Evolutionary conservation across 2,329 filamentous ascomycete genomes (phyloP), one percentile per base, ranked within the genome.

Genomic region (Diaporthe destruens): DNA sequence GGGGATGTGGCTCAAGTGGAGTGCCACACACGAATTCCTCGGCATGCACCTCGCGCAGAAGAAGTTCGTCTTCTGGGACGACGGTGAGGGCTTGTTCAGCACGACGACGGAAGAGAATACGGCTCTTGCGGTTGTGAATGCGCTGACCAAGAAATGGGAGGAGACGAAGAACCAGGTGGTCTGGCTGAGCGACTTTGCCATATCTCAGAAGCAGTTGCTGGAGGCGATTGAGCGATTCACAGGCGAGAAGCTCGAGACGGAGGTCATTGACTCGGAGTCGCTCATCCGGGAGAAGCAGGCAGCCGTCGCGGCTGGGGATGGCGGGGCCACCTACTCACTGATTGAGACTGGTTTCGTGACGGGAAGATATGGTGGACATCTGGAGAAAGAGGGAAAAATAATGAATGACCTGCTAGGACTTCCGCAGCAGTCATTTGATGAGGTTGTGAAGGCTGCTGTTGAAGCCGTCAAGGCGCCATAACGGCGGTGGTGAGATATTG

Each of bases 201-300:
- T 79, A 23, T 79, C 78, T 7, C 81, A 81, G 74, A 78, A 75
- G 51, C 75, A 80, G 71, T 57, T 83, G 16, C 75, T 88, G 54
- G 86, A 85, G 66, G 84, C 86, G 11, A 80, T 88, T 3, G 87
- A 89, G 76, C 82, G 84, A 16, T 82, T 85, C 6, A 84, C 87
- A 72, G 82, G 85, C 2, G 80, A 85, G n/a, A 84, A 84, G 53
- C 80, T 80, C 65, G 49, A 56, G 4, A 76, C 74, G 1, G 78
- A 80, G 53, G 75, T 42, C 2, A 49, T 82, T 44, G 75, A 81
- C 42, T 79, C 77, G 57, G 44, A 72, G 3, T 74, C 74, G n/a
- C 44, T 69, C 36, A 77, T 80, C 57, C 71, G 76, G 67, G 76
- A 80, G 72, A 79, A 81, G 74, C 75, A 80, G 65, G 76, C 75